These are phyloP conservation scores for Chaetomium cochliodes DNA, from an alignment of 495 filamentous ascomycete species.

Conservation along the genomic window DNA sequence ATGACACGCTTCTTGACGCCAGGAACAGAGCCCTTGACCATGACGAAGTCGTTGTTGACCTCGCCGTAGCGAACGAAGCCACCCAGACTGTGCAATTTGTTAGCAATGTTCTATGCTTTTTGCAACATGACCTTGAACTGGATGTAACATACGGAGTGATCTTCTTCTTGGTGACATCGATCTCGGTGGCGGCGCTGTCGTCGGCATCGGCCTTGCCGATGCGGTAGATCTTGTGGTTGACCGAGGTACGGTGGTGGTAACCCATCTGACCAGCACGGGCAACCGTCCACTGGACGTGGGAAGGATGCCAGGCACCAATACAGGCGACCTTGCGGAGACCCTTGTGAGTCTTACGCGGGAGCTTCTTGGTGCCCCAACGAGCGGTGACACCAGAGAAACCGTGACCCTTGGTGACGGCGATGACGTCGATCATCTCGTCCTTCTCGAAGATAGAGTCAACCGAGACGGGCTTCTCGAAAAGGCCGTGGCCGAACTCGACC, in stretches of 20 bases:
- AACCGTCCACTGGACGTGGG: slow-evolving; percentile 99
- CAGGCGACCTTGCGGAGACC: slow-evolving; percentile 99
- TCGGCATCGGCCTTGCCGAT: slow-evolving; percentile 88
- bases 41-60: slow-evolving; percentile 98
- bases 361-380: slow-evolving; percentile 99
- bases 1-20: slow-evolving; percentile 99
- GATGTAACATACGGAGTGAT: slow-evolving; percentile 88
- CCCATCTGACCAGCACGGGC: slow-evolving; percentile 99
- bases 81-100: slow-evolving; percentile 68
- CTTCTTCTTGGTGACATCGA: slow-evolving; percentile 97
- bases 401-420: slow-evolving; percentile 99
- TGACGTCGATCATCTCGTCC: slow-evolving; percentile 99
- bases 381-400: slow-evolving; percentile 95
- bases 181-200: slow-evolving; percentile 89
- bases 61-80: slow-evolving; percentile 99
- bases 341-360: slow-evolving; percentile 99
- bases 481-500: slow-evolving; percentile 87
- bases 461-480: slow-evolving; percentile 98
- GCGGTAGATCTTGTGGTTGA: slow-evolving; percentile 99
- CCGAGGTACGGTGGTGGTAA: slow-evolving; percentile 99
- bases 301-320: slow-evolving; percentile 99
- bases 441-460: slow-evolving; percentile 96
- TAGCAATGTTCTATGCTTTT: slow-evolving; percentile 15
- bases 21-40: slow-evolving; percentile 95
- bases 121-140: neutral